Evolutionary conservation across 2,329 filamentous ascomycete genomes (phyloP), one percentile per base, ranked within the genome.

Genomic region (Aspergillus piperis): DNA sequence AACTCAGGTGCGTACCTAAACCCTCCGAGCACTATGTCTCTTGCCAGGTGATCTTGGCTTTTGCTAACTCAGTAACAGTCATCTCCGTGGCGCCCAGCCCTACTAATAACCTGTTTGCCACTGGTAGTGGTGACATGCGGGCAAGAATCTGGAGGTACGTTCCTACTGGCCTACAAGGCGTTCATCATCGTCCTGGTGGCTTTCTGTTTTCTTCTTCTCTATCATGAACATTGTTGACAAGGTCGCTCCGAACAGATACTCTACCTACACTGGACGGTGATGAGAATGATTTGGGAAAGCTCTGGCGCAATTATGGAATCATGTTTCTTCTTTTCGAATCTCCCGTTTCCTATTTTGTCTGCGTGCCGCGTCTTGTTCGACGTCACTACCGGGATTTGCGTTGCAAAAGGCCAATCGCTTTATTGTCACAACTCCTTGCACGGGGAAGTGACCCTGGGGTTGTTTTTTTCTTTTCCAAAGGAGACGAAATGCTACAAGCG

Each of bases 31-130:
- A 17, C 42, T 25, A 8, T 13, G 13, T 44, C 42, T 25, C n/a
- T 48, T 47, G 38, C 13, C 15, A 47, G 21, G 13, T 21, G 10
- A 52, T n/a, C 47, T 56, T 36, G 32, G 11, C 11, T 13, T 60
- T 61, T 54, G 63, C 65, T 68, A 64, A 68, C 64, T 51, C 53
- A 42, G 23, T 32, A 49, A 57, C 67, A 87, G 95, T 99, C 69
- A 98, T 98, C 71, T 97, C 93, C 2, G 95, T 99, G 55, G 94
- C 95, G 1, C 95, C 95, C 21, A 96, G 92, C 77, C 95, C 95
- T 15, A 88, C 86, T 39, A 93, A 92, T 60, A 87, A 88, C 65
- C 89, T 92, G 73, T 99, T 99, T 74, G 95, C 95, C 42, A 99
- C 95, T 5, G 95, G 95, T 63, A 97, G 93, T 68, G 95, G 95